Evolutionary conservation across 2,329 filamentous ascomycete genomes (phyloP), one percentile per base, ranked within the genome.

Genomic region (Colletotrichum sp.): DNA sequence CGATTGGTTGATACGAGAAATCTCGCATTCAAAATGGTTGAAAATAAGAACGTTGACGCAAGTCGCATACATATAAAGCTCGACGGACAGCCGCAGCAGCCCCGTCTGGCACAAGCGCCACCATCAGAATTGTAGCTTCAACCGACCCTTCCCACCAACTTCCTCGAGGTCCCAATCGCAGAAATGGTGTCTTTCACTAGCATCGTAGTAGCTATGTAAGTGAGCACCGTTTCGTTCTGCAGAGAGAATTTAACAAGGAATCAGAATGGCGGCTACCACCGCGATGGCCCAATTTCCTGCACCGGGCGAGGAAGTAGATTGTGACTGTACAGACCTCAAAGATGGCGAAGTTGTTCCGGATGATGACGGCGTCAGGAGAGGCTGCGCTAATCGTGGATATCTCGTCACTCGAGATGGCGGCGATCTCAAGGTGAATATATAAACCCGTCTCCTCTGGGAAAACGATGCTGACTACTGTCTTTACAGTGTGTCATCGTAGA

Each of bases 211-310:
- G 21, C 52, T 15, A 4, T 57, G 52, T 57, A 57, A 26, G 52
- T 57, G 52, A 26, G 2, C 21, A 43, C 15, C 0, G 21, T 5
- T 57, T 5, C 52, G 1, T 0, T n/a, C 15, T 7, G 1, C 10
- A 13, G 52, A 10, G 10, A 26, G 1, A 1, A 5, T 57, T 21
- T 26, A 24, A 57, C 1, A 57, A 16, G 15, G 0, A 57, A 24
- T 57, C 5, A 57, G 52, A 7, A 57, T 57, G 15, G n/a, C 21
- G 52, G 52, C 12, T 57, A 13, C 21, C 15, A 26, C 52, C 18
- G 52, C 1, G 1, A 26, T 26, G n/a, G 52, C 52, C n/a, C 52
- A 57, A 16, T 26, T 57, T 0, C 52, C 52, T 8, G 52, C n/a
- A 10, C 52, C 52, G 12, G 52, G 52, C n/a, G n/a, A 57, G 21